These are phyloP conservation scores for Mortierella sp. DNA, from an alignment of 371 early-diverging fungal species.

Conservation along the genomic window DNA sequence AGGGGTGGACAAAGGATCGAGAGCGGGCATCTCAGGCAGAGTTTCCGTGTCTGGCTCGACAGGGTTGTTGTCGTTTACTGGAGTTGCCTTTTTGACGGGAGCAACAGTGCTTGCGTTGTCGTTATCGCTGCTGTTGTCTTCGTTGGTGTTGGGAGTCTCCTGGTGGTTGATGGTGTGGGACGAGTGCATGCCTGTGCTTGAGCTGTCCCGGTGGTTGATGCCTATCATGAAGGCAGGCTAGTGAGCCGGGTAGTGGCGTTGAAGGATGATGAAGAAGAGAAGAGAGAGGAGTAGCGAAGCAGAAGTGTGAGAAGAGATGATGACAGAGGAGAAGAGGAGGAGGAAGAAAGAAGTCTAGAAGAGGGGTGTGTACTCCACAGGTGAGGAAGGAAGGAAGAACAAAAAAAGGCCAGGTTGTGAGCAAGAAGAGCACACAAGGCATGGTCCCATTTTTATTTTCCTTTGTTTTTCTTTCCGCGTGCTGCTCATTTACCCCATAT, in stretches of 20 bases:
- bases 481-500: no score
- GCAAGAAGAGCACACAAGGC: background rate
- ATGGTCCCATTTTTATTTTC: background rate
- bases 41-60: background rate
- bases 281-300: background rate
- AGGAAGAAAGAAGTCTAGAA: background rate
- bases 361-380: background rate
- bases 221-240: constrained; percentile 42
- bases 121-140: constrained; percentile 1
- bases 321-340: background rate
- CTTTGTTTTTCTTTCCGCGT: constrained; percentile 10
- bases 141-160: background rate
- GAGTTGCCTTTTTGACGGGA: background rate
- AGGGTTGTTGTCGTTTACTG: background rate
- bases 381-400: constrained; percentile 3
- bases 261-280: background rate
- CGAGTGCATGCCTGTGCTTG: constrained; percentile 9
- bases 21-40: constrained; percentile 4
- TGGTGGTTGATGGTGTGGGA: background rate
- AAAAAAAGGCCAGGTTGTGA: background rate
- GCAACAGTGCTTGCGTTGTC: background rate
- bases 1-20: constrained; percentile 8
- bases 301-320: background rate
- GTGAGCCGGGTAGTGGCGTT: background rate
- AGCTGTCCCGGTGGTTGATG: constrained; percentile 26